Evolutionary conservation across 2,329 filamentous ascomycete species (phyloP), one percentile per base, ranked within the genome.

Genomic region (Gliomastix tumulicola): DNA sequence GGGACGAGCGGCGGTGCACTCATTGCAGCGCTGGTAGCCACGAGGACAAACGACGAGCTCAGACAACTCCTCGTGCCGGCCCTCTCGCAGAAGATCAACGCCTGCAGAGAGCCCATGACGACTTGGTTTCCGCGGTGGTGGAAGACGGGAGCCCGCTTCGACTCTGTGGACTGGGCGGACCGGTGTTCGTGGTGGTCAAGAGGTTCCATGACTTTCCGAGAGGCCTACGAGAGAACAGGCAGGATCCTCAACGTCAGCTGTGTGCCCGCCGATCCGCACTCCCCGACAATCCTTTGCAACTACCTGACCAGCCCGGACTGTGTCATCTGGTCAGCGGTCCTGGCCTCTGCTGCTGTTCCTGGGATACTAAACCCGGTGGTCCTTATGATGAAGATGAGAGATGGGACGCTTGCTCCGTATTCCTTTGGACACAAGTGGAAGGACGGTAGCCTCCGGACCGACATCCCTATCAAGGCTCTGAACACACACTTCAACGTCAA

Each of bases 361-460:
- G 92, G 92, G 2, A 97, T 98, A 39, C 67, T 97, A 23, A 97
- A 97, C 53, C 92, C 92, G 0, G 86, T 94, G 3, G 90, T 98
- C 2, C 77, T 98, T 7, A 86, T 87, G 68, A 89, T 95, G 69
- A 95, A 94, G 65, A 84, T 75, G 36, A 69, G 72, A 15, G 76
- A 88, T 41, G 89, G 88, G 2, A 79, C 70, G 3, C 69, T 98
- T 5, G 78, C 79, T 1, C 92, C 92, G 0, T 98, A 95, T 60
- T 94, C 87, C 1, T 98, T 98, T 54, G 92, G 92, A 0, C 89
- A 97, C 68, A 97, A 97, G 63, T 98, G 92, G 92, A 98, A 98
- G 61, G 92, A 98, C 56, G 92, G 92, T 36, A 92, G 84, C 48
- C 65, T 98, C 37, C 77, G 92, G 25, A 98, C 92, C 2, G 92